Evolutionary conservation across 202 grass and related monocot species (phyloP).

Genomic region (Cymbopogon flexuosus): DNA sequence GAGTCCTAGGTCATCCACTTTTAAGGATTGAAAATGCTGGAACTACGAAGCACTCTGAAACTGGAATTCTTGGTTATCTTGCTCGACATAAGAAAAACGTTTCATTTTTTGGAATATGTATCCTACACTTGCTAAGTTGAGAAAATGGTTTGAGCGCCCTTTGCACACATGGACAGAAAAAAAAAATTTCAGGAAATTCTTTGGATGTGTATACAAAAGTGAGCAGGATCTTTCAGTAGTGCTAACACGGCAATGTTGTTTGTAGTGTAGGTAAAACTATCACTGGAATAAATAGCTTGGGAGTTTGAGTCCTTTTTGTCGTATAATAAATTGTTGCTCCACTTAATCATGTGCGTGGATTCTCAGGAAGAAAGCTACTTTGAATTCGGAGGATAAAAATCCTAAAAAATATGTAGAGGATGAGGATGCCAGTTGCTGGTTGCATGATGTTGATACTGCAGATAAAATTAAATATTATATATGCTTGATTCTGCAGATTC

Average conservation of each 20-base stretch:
- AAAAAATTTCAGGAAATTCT: constrained; percentile 25
- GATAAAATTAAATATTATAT: constrained; percentile 12
- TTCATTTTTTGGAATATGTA: not conserved
- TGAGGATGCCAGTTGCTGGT: constrained; percentile 12
- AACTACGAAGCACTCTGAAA: constrained; percentile 2
- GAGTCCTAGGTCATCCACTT: constrained; percentile 16
- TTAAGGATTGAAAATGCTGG: not conserved
- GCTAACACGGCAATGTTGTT: constrained; percentile 26
- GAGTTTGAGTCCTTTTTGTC: not conserved
- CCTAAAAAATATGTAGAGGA: constrained; percentile 23
- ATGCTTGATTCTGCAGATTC: constrained; percentile 47
- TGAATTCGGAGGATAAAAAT: constrained; percentile 7
- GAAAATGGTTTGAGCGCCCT: not conserved
- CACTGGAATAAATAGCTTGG: constrained; percentile 9
- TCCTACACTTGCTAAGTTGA: constrained; percentile 3
- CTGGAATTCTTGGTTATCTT: constrained; percentile 6
- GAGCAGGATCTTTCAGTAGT: constrained; percentile 17
- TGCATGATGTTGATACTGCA: constrained; percentile 20
- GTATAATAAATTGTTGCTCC: constrained; percentile 1
- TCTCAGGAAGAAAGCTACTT: constrained; percentile 10
- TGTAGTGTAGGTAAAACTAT: constrained; percentile 14
- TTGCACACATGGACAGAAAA: constrained; percentile 26
- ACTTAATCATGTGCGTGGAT: not conserved
- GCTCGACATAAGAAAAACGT: constrained; percentile 4
- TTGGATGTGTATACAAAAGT: constrained; percentile 5